phyloP scores from a whole-genome alignment of 495 filamentous ascomycete species.

The Daldinia loculata region DNA sequence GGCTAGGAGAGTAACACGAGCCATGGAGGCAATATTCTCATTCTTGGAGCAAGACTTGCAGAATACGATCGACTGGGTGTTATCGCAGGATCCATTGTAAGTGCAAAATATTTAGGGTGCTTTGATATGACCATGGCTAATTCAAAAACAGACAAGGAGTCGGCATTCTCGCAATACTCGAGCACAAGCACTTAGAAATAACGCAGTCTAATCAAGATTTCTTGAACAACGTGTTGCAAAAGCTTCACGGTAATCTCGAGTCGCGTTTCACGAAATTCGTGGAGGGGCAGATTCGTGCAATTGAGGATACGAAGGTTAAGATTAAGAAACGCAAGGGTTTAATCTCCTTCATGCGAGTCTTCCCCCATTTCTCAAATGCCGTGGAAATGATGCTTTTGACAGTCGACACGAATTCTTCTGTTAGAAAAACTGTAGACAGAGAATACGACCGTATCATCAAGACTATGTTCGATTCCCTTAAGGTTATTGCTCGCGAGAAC shows the following conservation, averaged over 20 bases:
- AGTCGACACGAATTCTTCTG: conserved; percentile 65
- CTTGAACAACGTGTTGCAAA: conserved; percentile 78
- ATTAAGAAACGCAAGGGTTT: conserved; percentile 98
- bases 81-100: conserved; percentile 81
- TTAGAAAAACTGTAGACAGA: conserved; percentile 81
- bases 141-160: conserved; percentile 74
- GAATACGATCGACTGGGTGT: conserved; percentile 82
- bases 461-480: conserved; percentile 95
- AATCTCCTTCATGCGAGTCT: conserved; percentile 91
- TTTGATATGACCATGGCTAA: conserved; percentile 19
- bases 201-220: conserved; percentile 93
- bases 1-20: conserved; percentile 77
- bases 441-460: conserved; percentile 90
- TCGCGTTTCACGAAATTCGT: conserved; percentile 86
- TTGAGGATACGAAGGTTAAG: conserved; percentile 99
- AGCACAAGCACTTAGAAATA: conserved; percentile 76
- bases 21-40: conserved; percentile 87
- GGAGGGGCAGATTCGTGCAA: conserved; percentile 92
- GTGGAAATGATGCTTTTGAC: conserved; percentile 81
- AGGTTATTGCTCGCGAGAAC: conserved; percentile 93
- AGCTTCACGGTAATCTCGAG: conserved; percentile 77
- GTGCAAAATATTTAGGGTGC: conserved; percentile 43
- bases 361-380: conserved; percentile 81
- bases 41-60: conserved; percentile 84
- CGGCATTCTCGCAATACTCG: conserved; percentile 82